Evolutionary conservation across 345 rosid species (phyloP).

Genomic region (Turritis glabra): DNA sequence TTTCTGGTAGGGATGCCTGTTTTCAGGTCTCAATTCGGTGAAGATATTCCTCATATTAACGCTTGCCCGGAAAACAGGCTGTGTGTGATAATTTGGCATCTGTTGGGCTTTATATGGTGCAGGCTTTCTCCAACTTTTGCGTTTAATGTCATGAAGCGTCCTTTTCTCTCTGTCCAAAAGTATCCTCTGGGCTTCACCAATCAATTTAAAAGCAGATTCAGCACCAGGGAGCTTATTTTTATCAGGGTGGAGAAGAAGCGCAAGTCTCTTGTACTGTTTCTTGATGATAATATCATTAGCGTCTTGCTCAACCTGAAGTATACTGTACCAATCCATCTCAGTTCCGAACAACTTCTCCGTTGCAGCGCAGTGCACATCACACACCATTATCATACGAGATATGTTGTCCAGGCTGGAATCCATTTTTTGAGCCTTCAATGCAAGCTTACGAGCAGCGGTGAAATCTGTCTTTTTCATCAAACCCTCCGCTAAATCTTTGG

Average conservation of each 20-base stretch:
- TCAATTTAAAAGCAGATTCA: slow-evolving; percentile 88
- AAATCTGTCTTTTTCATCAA: slow-evolving; percentile 69
- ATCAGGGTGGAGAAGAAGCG: slow-evolving; percentile 93
- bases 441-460: slow-evolving; percentile 62
- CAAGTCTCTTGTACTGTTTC: slow-evolving; percentile 87
- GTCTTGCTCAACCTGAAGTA: slow-evolving; percentile 66
- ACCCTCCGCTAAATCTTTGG: slow-evolving; percentile 65
- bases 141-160: slow-evolving; percentile 56
- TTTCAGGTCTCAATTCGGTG: slow-evolving; percentile 38
- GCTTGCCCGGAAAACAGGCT: slow-evolving; percentile 30
- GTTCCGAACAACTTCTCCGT: slow-evolving; percentile 56
- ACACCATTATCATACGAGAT: slow-evolving; percentile 76
- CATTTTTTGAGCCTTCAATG: slow-evolving; percentile 63
- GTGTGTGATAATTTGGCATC: slow-evolving; percentile 36
- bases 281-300: slow-evolving; percentile 68
- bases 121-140: slow-evolving; percentile 34
- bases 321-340: slow-evolving; percentile 92
- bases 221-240: slow-evolving; percentile 94
- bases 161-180: slow-evolving; percentile 72
- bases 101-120: slow-evolving; percentile 44
- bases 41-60: slow-evolving; percentile 33
- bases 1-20: slow-evolving; percentile 43
- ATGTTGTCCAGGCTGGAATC: slow-evolving; percentile 63
- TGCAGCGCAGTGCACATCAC: slow-evolving; percentile 88
- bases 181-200: slow-evolving; percentile 88